These are phyloP conservation scores for Brettanomyces naardenensis DNA, from an alignment of 805 yeast genomes.

Conservation along the genomic window DNA sequence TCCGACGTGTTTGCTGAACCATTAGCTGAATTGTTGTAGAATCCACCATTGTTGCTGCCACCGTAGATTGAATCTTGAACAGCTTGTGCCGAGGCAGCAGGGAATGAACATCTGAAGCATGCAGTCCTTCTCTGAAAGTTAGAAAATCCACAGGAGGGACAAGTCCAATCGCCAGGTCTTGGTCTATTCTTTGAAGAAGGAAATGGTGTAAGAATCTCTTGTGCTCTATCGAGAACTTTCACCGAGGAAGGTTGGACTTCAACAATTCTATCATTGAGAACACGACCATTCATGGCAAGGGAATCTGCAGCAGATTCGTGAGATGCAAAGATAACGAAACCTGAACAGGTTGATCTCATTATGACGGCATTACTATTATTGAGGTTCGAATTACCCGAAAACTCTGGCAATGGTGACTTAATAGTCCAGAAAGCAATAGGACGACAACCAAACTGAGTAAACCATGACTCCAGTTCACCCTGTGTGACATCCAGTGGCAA, in stretches of 20 bases:
- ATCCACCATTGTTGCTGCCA: no score
- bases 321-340: slow-evolving; percentile 76
- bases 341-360: slow-evolving; percentile 42
- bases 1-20: slow-evolving; percentile 8
- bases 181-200: slow-evolving; percentile 82
- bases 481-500: slow-evolving; percentile 84
- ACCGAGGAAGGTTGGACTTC: slow-evolving; percentile 86
- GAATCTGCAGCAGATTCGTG: slow-evolving; percentile 85
- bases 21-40: no score
- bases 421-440: slow-evolving; percentile 89
- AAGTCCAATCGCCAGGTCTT: slow-evolving; percentile 97
- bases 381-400: neutral
- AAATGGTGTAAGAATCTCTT: slow-evolving; percentile 74
- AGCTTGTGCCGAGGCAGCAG: slow-evolving; percentile 66
- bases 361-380: slow-evolving; percentile 5
- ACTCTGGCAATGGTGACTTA: slow-evolving; percentile 38
- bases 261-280: slow-evolving; percentile 60
- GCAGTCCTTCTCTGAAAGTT: slow-evolving; percentile 92
- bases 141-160: slow-evolving; percentile 92
- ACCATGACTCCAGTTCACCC: slow-evolving; percentile 86
- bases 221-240: slow-evolving; percentile 71
- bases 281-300: slow-evolving; percentile 70
- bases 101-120: slow-evolving; percentile 88
- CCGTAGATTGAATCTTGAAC: slow-evolving; percentile 53
- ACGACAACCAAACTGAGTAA: slow-evolving; percentile 75